Percentiles rank a stretch among this genome's conserved stretches.
Conservation (phyloP, 345 rosid genomes). For the Rhizophora apiculata region DNA sequence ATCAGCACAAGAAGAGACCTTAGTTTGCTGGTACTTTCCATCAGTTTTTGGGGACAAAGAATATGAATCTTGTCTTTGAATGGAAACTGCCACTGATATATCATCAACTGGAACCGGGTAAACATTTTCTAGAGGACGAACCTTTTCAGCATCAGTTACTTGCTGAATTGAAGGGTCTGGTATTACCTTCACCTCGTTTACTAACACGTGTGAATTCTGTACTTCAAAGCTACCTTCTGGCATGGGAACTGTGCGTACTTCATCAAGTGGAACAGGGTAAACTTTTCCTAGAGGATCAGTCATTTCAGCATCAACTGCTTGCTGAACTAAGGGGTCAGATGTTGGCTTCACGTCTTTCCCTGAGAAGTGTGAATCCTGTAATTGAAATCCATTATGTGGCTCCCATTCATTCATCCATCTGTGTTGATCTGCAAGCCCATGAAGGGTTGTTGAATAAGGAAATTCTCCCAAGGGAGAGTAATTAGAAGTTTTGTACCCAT, state of each 20-base stretch:
- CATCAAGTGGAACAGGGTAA: conserved; percentile 35
- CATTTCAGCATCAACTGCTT: conserved; percentile 33
- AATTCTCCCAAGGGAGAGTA: conserved; percentile 36
- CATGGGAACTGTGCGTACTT: conserved; percentile 14
- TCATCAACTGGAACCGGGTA: conserved; percentile 36
- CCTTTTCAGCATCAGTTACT: conserved; percentile 32
- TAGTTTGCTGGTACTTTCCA: conserved; percentile 33
- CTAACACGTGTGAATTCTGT: conserved; percentile 35
- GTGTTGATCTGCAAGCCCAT: conserved; percentile 41
- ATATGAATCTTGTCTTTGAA: conserved; percentile 33
- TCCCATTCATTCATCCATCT: conserved; percentile 38
- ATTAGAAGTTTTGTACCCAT: conserved; percentile 36
- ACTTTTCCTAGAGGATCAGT: conserved; percentile 23
- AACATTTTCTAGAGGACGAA: conserved; percentile 26
- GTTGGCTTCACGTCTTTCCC: conserved; percentile 35
- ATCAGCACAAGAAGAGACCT: conserved; percentile 39
- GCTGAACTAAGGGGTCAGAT: conserved; percentile 38
- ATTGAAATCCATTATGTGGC: conserved; percentile 33
- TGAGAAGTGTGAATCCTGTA: conserved; percentile 30
- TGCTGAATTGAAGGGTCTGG: conserved; percentile 39
- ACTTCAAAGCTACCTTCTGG: conserved; percentile 30
- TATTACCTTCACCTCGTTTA: conserved; percentile 35
- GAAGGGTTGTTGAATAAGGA: conserved; percentile 35
- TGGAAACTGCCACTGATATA: conserved; percentile 30
- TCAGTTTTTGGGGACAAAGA: conserved; percentile 28